Percentiles rank a stretch among this genome's conserved stretches.
Evolutionary conservation across 345 rosid genomes (phyloP).

Genomic region (Ceriops zippeliana): DNA sequence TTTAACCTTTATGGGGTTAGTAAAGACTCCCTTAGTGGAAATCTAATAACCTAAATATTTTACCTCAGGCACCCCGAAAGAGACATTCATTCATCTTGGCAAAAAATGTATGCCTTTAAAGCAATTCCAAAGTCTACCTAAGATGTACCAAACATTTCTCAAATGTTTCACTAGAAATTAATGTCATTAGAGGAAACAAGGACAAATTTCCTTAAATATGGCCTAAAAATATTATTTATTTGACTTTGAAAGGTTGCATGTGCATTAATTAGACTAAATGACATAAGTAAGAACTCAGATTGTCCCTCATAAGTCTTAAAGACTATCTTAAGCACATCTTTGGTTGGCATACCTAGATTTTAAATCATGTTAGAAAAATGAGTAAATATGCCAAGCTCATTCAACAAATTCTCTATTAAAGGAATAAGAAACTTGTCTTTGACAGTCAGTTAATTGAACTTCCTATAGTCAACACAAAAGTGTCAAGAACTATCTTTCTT

Average conservation of each 20-base stretch:
- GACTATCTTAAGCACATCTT: not conserved
- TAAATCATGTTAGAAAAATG: not conserved
- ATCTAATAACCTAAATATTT: not conserved
- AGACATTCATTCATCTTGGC: not conserved
- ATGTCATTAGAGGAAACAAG: not conserved
- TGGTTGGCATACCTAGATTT: not conserved
- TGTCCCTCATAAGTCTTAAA: not conserved
- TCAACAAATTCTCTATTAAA: not conserved
- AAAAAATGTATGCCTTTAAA: not conserved
- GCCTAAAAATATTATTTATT: not conserved
- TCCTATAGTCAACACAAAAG: too few species aligned
- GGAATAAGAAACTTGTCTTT: not conserved
- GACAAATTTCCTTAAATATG: not conserved
- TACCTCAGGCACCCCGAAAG: not conserved
- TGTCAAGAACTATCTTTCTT: too few species aligned
- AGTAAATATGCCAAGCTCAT: not conserved
- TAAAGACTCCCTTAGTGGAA: not conserved
- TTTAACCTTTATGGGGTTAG: not conserved
- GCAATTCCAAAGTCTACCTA: not conserved
- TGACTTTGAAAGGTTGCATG: not conserved
- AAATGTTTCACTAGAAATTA: not conserved
- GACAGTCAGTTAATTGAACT: too few species aligned
- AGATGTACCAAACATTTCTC: not conserved
- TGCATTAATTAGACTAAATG: not conserved
- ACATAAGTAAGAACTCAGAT: not conserved